phyloP scores from a whole-genome alignment of 1,139 yeast species.

The Sugiyamaella xylanicola region DNA sequence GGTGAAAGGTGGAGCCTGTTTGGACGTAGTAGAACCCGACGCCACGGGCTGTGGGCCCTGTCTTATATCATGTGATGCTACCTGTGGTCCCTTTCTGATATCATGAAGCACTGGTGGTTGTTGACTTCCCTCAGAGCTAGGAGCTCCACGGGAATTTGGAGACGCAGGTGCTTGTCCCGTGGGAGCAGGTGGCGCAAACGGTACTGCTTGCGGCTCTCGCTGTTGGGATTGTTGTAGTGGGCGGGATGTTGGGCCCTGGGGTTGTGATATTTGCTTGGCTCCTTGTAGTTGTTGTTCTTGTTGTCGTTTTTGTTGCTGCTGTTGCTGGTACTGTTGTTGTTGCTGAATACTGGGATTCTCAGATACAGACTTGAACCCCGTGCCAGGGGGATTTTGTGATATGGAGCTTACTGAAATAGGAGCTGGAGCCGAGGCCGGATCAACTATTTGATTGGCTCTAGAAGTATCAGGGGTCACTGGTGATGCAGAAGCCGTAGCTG shows the following conservation, averaged over 20 bases:
- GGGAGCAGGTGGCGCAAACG: no score
- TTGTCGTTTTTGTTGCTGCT: no score
- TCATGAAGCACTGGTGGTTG: background rate
- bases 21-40: background rate
- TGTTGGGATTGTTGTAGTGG: no score
- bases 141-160: no score
- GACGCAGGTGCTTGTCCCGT: no score
- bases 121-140: background rate
- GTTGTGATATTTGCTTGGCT: no score
- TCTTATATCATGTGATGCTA: background rate
- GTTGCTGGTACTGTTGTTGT: conserved; percentile 16
- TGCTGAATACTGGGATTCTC: background rate
- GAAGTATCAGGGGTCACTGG: background rate
- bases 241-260: no score
- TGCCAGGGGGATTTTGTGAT: no score
- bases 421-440: background rate
- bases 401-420: background rate
- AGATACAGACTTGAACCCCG: no score
- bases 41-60: background rate
- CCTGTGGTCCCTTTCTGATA: background rate
- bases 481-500: background rate
- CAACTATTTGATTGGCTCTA: background rate
- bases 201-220: no score
- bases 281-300: no score
- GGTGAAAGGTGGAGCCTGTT: background rate